A percentile compares a stretch with the other conserved stretches of the same genome.
These are phyloP conservation scores for Cryptococcus sp. DNA, from an alignment of 1,284 basidiomycete species.

Conservation along the genomic window DNA sequence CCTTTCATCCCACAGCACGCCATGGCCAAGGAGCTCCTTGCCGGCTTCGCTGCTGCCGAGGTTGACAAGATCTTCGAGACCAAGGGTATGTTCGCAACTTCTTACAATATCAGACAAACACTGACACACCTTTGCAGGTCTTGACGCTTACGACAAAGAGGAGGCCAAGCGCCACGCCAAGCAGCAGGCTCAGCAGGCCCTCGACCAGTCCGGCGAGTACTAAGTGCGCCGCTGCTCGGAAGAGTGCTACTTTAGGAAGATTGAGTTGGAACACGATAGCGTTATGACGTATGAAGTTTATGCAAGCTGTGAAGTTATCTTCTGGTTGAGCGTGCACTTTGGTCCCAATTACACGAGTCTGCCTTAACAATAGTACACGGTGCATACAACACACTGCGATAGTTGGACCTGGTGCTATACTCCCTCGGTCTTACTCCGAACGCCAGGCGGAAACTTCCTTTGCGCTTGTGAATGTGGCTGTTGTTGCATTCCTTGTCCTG, in stretches of 20 bases:
- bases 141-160: conserved; percentile 45
- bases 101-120: background rate
- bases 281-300: no score
- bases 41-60: conserved; percentile 51
- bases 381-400: background rate
- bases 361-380: background rate
- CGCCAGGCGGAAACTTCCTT: background rate
- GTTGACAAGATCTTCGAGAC: conserved; percentile 53
- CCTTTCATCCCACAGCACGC: conserved; percentile 27
- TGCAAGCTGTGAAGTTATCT: no score
- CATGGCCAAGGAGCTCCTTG: conserved; percentile 51
- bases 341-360: no score
- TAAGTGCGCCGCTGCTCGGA: conserved; percentile 6
- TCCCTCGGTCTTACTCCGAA: background rate
- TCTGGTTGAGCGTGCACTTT: no score
- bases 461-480: background rate
- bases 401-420: background rate
- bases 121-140: conserved; percentile 25
- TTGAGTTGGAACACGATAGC: no score
- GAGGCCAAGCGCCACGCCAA: conserved; percentile 45
- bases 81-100: conserved; percentile 32
- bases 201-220: conserved; percentile 44
- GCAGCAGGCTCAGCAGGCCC: conserved; percentile 38
- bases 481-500: no score
- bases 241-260: no score